phyloP scores from a whole-genome alignment of 495 filamentous ascomycete genomes.

The Penicillium egyptiacum region DNA sequence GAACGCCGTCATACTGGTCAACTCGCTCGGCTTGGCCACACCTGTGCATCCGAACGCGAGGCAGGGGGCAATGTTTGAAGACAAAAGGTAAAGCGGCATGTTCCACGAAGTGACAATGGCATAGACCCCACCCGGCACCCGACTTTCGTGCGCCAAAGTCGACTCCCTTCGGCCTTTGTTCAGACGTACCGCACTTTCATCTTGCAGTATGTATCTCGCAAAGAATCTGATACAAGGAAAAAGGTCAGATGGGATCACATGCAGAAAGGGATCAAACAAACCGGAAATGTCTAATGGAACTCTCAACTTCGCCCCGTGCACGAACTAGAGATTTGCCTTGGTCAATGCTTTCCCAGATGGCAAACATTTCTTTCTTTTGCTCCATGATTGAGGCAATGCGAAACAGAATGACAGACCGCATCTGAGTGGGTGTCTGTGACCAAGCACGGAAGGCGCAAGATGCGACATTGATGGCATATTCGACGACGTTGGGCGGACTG shows the following conservation, averaged over 20 bases:
- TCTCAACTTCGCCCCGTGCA: not conserved
- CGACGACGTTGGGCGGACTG: not conserved
- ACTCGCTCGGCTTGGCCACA: not conserved
- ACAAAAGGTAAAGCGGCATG: not conserved
- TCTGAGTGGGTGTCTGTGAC: not conserved
- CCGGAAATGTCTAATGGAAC: not conserved
- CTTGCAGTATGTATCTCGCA: not conserved
- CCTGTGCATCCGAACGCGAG: not conserved
- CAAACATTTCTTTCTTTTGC: not conserved
- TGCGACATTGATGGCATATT: not conserved
- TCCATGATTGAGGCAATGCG: not conserved
- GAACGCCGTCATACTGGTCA: not conserved
- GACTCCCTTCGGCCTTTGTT: not conserved
- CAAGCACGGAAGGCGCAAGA: not conserved
- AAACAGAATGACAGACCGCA: not conserved
- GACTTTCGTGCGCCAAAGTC: not conserved
- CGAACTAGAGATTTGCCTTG: not conserved
- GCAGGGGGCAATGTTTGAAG: not conserved
- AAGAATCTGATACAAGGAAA: not conserved
- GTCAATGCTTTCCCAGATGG: not conserved
- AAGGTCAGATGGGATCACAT: not conserved
- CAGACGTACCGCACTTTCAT: not conserved
- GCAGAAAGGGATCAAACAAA: not conserved
- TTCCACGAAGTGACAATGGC: not conserved
- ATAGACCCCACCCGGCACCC: not conserved